Conservation (phyloP, 2,329 filamentous ascomycete species). For the Magnaporthiopsis poae region DNA sequence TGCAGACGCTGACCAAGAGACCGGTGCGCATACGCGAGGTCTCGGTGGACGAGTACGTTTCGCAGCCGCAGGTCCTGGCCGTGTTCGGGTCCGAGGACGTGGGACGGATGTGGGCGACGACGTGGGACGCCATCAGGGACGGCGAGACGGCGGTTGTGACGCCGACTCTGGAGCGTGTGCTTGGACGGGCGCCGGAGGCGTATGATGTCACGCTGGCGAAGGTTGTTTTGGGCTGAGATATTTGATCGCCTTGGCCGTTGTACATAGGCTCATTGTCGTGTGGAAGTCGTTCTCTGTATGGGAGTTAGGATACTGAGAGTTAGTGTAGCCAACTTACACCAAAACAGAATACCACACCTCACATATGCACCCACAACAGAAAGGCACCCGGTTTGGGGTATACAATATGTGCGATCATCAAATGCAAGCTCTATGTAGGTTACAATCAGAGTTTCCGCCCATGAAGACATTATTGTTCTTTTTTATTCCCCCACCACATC, state of each 20-base stretch:
- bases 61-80: slow-evolving; percentile 24
- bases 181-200: slow-evolving; percentile 32
- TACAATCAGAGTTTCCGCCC: not conserved
- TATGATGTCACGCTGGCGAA: slow-evolving; percentile 26
- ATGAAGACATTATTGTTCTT: not conserved
- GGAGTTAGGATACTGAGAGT: no score
- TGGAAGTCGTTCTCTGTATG: no score
- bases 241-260: not conserved
- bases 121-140: slow-evolving; percentile 33
- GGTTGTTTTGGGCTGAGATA: not conserved
- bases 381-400: not conserved
- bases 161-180: slow-evolving; percentile 25
- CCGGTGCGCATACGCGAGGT: slow-evolving; percentile 25
- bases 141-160: slow-evolving; percentile 35
- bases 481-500: not conserved
- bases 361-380: no score
- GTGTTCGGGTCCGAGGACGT: slow-evolving; percentile 20
- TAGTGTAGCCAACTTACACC: no score
- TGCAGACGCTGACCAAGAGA: slow-evolving; percentile 16
- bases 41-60: slow-evolving; percentile 30
- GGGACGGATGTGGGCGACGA: slow-evolving; percentile 36
- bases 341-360: no score
- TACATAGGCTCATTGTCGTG: no score
- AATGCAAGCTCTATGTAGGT: not conserved
- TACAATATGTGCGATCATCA: not conserved